Conservation (phyloP, 305 asterid species). For the Vinca major region DNA sequence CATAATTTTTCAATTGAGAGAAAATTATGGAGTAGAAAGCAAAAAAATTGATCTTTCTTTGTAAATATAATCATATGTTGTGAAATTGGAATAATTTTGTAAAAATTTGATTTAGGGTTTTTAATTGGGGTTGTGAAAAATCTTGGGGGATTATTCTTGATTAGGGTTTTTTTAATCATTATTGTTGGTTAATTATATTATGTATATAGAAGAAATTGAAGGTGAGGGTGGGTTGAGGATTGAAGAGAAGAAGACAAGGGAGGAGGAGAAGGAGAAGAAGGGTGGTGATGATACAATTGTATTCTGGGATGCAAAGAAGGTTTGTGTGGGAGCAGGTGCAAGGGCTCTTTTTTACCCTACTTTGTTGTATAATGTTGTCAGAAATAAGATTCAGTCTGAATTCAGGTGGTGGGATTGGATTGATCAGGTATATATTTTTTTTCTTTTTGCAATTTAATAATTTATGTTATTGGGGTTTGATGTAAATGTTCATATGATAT, state of each 20-base stretch:
- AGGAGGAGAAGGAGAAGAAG: conserved; percentile 17
- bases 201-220: conserved; percentile 41
- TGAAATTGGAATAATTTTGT: background rate
- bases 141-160: no score
- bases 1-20: background rate
- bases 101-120: conserved; percentile 2
- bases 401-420: conserved; percentile 74
- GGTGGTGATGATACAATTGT: conserved; percentile 14
- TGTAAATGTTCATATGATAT: background rate
- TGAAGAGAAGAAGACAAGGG: conserved; percentile 10
- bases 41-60: background rate
- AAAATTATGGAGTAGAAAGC: background rate
- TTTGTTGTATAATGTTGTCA: conserved; percentile 45
- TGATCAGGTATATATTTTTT: conserved; percentile 33
- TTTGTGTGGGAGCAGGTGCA: conserved; percentile 48
- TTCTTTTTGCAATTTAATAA: no score
- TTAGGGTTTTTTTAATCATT: background rate
- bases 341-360: conserved; percentile 56
- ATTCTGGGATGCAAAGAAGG: conserved; percentile 33
- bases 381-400: conserved; percentile 49
- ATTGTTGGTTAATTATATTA: conserved; percentile 11
- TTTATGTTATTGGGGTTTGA: background rate
- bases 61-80: background rate
- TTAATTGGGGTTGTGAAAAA: no score
- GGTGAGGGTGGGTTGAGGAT: conserved; percentile 14